These are phyloP conservation scores for Vitis hybrid DNA, from an alignment of 177 flowering plant genomes.

Conservation along the genomic window DNA sequence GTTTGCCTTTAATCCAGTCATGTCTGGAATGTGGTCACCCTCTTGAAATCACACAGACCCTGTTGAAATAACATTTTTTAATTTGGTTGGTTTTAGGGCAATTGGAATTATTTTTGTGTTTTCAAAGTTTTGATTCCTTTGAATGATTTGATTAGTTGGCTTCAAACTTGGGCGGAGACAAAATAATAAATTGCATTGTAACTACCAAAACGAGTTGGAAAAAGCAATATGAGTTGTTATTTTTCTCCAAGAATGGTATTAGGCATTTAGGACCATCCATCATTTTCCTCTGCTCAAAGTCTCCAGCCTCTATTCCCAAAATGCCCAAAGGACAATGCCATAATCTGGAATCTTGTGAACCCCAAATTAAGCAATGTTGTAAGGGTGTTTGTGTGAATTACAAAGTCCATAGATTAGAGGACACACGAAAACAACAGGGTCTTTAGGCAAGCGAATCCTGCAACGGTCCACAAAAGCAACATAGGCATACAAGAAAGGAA, in stretches of 20 bases:
- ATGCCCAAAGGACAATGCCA: too few species aligned
- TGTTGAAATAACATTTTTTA: too few species aligned
- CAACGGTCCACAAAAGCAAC: slow-evolving; percentile 14
- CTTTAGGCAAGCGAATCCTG: slow-evolving; percentile 15
- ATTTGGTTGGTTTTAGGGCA: too few species aligned
- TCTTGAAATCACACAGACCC: too few species aligned
- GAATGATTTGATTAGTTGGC: too few species aligned
- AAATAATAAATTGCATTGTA: not conserved
- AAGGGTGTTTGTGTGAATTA: not conserved
- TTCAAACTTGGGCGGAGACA: not conserved
- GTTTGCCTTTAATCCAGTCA: too few species aligned
- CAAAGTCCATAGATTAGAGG: not conserved
- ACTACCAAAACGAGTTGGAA: not conserved
- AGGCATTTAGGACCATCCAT: not conserved
- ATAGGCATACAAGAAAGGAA: not conserved
- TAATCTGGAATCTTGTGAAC: too few species aligned
- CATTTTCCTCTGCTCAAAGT: not conserved
- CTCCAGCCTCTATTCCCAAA: not conserved
- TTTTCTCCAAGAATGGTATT: not conserved
- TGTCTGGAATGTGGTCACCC: too few species aligned
- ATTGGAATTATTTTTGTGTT: too few species aligned
- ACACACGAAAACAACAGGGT: not conserved
- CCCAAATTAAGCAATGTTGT: not conserved
- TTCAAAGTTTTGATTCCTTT: too few species aligned
- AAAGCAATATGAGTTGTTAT: not conserved